Base-by-base conservation (phyloP, 2,329 filamentous ascomycete genomes). In the Sporothrix pseudoabietina region DNA sequence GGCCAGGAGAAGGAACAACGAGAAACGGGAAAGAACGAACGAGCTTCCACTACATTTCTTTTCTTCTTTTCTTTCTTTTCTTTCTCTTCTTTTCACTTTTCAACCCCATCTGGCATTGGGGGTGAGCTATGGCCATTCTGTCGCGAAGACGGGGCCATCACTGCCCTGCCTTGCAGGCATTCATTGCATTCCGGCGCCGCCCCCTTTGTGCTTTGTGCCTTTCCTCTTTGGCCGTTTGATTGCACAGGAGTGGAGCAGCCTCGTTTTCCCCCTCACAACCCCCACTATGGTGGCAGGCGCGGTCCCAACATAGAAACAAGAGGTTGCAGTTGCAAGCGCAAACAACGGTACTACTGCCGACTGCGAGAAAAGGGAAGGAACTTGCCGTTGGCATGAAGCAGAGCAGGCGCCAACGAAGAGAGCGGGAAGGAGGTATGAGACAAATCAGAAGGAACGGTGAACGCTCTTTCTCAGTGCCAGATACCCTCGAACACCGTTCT, bases 81-180 rank as follows among this genome's bases (percentile, higher is more conserved):
- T 26, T 26, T 26, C 26, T 26, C 26, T 26, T 26, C 26, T 1
- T 26, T 1, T 26, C 26, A 6, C 14, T 47, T 69, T 69, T 54
- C 47, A 69, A 44, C 65, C 44, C 65, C 44, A 55, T 69, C 47
- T 69, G 30, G 65, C 63, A 47, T 49, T n/a, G 44, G 7, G n/a
- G 41, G 22, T 47, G 41, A 44, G 59, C 59, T 22, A 44, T n/a
- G 12, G 32, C 59, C 39, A 22, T 65, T 49, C n/a, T 66, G 63
- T 66, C 63, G 41, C 22, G 41, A 49, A 22, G 41, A 49, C 22
- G 12, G 39, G 63, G 47, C 63, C 41, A 32, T 69, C 66, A 69
- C 66, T 44, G 66, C 66, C 66, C 66, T 55, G 47, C 66, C 63
- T 69, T 57, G 68, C 68, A 70, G 68, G 68, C 68, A 70, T 70